Percentiles rank a stretch among this genome's conserved stretches.
Evolutionary conservation across 2,329 filamentous ascomycete genomes (phyloP).

Genomic region (Seiridium cupressi): DNA sequence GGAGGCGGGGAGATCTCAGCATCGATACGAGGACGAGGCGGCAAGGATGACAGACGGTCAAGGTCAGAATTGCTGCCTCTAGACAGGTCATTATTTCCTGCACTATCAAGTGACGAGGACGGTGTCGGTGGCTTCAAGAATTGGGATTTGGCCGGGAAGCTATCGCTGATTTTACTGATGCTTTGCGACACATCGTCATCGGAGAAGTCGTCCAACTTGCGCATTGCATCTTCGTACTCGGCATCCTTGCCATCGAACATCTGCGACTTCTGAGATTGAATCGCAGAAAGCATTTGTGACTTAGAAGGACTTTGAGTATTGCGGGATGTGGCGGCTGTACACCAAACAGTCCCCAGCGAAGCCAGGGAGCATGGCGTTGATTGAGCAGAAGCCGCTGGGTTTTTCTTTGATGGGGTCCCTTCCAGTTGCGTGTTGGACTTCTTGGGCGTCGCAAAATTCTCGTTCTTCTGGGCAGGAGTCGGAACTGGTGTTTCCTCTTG

Average conservation of each 20-base stretch:
- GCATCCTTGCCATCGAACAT: constrained; percentile 22
- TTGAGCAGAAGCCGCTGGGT: not conserved
- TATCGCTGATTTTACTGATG: constrained; percentile 7
- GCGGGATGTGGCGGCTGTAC: constrained; percentile 35
- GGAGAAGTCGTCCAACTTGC: constrained; percentile 32
- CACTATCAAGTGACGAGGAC: constrained; percentile 19
- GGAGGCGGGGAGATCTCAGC: constrained; percentile 14
- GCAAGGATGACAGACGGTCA: not conserved
- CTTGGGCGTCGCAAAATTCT: not conserved
- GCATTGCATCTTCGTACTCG: constrained; percentile 45
- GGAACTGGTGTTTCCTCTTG: not conserved
- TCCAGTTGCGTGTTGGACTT: not conserved
- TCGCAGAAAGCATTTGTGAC: constrained; percentile 21
- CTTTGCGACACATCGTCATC: constrained; percentile 15
- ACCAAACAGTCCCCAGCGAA: constrained; percentile 35
- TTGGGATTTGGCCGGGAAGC: constrained; percentile 9
- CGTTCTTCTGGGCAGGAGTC: not conserved
- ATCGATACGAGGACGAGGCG: constrained; percentile 23
- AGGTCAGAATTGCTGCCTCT: not conserved
- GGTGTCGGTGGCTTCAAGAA: constrained; percentile 13
- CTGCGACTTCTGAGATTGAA: constrained; percentile 22
- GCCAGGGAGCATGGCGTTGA: constrained; percentile 4
- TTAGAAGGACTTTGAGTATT: constrained; percentile 33
- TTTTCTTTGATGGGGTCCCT: not conserved
- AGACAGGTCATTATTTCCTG: constrained; percentile 13